Conservation (phyloP, 2,329 filamentous ascomycete species). For the Furcasterigmium sp. region DNA sequence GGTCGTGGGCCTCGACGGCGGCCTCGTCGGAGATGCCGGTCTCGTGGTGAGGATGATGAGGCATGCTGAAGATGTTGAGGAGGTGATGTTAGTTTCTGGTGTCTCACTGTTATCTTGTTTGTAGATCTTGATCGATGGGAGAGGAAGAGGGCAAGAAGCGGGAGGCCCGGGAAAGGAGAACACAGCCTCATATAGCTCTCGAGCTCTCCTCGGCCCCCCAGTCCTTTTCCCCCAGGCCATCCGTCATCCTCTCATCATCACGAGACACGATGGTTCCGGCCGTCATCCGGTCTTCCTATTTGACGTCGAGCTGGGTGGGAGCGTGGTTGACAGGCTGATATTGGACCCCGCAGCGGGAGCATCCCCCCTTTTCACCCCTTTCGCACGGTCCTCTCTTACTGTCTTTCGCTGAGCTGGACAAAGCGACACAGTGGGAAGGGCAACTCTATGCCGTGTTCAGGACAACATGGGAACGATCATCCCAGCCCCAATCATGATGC, state of each 20-base stretch:
- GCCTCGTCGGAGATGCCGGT: constrained; percentile 22
- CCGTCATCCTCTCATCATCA: neutral
- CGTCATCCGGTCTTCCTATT: neutral
- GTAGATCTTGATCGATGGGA: neutral
- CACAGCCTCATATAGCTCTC: neutral
- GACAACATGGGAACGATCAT: too few relatives aligned
- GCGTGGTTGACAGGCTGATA: neutral
- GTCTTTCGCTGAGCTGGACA: neutral
- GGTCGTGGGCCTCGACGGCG: constrained; percentile 23
- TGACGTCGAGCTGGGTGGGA: neutral
- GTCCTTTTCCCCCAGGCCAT: neutral
- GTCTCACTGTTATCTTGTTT: neutral
- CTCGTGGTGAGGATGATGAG: neutral
- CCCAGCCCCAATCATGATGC: too few relatives aligned
- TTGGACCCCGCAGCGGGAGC: neutral
- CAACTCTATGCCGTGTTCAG: too few relatives aligned
- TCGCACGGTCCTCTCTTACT: neutral
- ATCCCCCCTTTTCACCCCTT: neutral
- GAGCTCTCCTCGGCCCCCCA: neutral
- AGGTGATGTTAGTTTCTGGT: neutral
- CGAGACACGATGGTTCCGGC: neutral
- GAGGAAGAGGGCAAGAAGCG: neutral
- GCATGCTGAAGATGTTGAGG: neutral
- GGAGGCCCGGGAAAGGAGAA: neutral
- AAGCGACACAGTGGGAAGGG: too few relatives aligned